Evolutionary conservation across 169 alveolate species (phyloP).

Genomic region (Plasmodium sp.): DNA sequence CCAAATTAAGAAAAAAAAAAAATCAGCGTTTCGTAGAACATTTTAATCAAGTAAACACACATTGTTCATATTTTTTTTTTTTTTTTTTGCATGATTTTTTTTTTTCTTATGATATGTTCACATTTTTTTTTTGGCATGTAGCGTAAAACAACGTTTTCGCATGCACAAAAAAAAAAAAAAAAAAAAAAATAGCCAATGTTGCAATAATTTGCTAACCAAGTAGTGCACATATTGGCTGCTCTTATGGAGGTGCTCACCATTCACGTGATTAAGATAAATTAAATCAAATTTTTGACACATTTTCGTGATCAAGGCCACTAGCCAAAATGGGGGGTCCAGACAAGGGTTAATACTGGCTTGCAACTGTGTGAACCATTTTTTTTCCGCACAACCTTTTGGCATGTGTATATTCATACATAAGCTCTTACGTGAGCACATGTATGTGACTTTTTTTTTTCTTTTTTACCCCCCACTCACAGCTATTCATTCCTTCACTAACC

Average conservation of each 20-base stretch:
- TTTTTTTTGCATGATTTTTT: not conserved
- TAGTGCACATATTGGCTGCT: not conserved
- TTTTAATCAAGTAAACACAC: not conserved
- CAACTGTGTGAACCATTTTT: not conserved
- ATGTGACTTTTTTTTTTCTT: not conserved
- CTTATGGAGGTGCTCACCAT: not conserved
- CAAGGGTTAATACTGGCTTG: not conserved
- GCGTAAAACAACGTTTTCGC: not conserved
- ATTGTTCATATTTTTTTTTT: not conserved
- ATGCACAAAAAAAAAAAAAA: slow-evolving; percentile 22
- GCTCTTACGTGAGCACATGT: not conserved
- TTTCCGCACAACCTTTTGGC: not conserved
- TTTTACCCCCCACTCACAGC: not conserved
- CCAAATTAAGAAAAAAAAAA: slow-evolving; percentile 10
- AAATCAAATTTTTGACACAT: not conserved
- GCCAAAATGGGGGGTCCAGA: not conserved
- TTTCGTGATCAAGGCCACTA: not conserved
- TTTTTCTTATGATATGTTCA: not conserved
- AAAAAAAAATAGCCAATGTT: slow-evolving; percentile 5
- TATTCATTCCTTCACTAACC: not conserved
- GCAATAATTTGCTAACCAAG: not conserved
- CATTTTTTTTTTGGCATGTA: not conserved
- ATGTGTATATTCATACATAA: not conserved
- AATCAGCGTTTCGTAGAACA: not conserved
- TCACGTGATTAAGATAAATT: not conserved